Base-by-base conservation (phyloP, 2,329 filamentous ascomycete genomes). In the Juglanconis oblonga region DNA sequence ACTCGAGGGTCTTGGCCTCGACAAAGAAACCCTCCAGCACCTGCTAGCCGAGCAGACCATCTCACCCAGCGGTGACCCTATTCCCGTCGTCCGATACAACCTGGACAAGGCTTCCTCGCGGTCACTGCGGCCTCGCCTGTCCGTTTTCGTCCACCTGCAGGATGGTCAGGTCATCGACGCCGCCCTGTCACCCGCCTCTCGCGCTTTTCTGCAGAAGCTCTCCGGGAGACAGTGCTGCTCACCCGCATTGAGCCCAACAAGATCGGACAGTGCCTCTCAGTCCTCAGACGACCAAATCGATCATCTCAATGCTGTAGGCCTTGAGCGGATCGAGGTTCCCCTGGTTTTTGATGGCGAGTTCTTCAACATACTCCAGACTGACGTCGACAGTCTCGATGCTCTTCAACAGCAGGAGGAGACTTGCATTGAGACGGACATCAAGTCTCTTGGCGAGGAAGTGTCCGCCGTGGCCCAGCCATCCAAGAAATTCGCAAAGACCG, bases 291-390 rank as follows among this genome's bases (percentile, higher is more conserved):
- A 29, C 5, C 51, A 51, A 14, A 50, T 38, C 9, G 62, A 64
- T 47, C 57, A 4, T 13, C 4, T 24, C 51, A n/a, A 8, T 11
- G 56, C 55, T 10, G 38, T 32, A 14, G 60, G 55, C 24, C 40
- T 63, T 29, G 61, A 74, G 57, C 74, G 73, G 54, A 78, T 96
- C n/a, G 87, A 93, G 70, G 83, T 96, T 6, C 89, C 91, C 17
- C 77, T 96, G 2, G 85, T 85, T 2, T 91, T 91, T 31, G 91
- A 95, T 68, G 81, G 82, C 24, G 85, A 92, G 69, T 96, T 96
- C 73, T 96, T 96, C 72, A 81, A 85, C 33, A 84, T 89, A 45
- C 81, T 96, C 7, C 86, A 90, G 67, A 83, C 79, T 48, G 90
- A 94, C 69, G 82, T 96, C 14, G 82, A 81, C 29, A 83, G 84